Conservation (phyloP, 495 filamentous ascomycete species). For the Chlorociboria aeruginascens region DNA sequence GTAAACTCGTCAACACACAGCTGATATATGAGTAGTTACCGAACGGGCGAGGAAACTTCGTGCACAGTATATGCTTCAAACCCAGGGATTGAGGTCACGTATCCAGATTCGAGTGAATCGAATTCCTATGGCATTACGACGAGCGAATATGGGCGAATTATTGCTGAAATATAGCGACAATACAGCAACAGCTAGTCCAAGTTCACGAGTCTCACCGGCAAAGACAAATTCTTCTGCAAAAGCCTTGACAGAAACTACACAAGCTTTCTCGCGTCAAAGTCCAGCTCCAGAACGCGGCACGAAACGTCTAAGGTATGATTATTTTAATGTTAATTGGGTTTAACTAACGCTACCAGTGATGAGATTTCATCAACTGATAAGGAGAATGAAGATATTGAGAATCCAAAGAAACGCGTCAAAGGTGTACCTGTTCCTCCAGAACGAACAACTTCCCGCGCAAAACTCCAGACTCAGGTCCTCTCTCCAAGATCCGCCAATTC, state of each 20-base stretch:
- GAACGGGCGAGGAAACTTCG: conserved; percentile 85
- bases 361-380: conserved; percentile 57
- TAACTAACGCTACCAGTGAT: conserved; percentile 32
- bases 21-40: conserved; percentile 48
- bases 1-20: background rate
- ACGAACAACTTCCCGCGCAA: conserved; percentile 12
- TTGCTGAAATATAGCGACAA: conserved; percentile 23
- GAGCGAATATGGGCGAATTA: conserved; percentile 74
- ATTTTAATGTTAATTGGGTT: background rate
- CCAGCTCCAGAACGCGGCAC: conserved; percentile 25
- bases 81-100: conserved; percentile 68
- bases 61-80: conserved; percentile 79
- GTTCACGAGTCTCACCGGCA: conserved; percentile 6
- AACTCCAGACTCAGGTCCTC: conserved; percentile 41
- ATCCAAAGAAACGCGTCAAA: conserved; percentile 46
- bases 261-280: conserved; percentile 17
- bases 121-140: conserved; percentile 69
- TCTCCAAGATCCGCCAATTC: conserved; percentile 78
- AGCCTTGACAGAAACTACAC: conserved; percentile 8
- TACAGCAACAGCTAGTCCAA: conserved; percentile 10
- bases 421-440: conserved; percentile 19
- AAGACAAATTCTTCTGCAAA: conserved; percentile 14
- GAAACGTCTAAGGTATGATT: conserved; percentile 52
- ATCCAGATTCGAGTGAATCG: conserved; percentile 93
- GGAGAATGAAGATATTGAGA: conserved; percentile 57